phyloP scores from a whole-genome alignment of 352 stramenopile genomes.

The Pythium angustatum region DNA sequence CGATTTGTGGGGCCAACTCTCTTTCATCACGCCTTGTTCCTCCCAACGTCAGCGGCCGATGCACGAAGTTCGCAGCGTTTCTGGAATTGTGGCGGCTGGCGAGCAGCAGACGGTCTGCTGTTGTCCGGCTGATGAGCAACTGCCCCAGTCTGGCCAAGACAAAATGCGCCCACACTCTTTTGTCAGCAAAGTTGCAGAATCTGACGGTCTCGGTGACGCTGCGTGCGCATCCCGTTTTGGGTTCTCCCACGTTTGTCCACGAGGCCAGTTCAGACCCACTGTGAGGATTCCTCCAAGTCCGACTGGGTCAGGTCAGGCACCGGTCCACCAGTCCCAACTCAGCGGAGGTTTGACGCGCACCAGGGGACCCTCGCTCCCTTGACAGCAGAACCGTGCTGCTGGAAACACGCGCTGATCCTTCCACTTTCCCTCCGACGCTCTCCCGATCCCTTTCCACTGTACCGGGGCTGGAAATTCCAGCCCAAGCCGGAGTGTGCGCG shows the following conservation, averaged over 20 bases:
- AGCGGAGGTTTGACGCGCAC: constrained; percentile 1
- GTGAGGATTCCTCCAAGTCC: background rate
- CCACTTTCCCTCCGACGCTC: no score
- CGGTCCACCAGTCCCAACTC: background rate
- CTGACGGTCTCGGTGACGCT: constrained; percentile 2
- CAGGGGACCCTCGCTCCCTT: background rate
- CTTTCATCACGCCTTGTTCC: background rate
- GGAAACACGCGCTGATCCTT: no score
- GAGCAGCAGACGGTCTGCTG: no score
- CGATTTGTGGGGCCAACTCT: background rate
- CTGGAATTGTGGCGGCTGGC: background rate
- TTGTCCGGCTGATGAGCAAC: background rate
- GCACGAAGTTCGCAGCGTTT: background rate
- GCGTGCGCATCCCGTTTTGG: background rate
- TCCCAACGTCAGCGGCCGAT: background rate
- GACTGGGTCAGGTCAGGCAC: background rate
- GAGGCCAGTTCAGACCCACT: no score
- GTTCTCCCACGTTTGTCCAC: no score
- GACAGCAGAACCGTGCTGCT: background rate
- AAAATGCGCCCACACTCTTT: background rate
- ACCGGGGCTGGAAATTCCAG: no score
- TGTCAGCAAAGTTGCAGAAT: background rate
- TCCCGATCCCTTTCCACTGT: no score
- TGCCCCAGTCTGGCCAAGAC: no score
- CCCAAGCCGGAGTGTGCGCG: no score